Conservation (phyloP, 2,329 filamentous ascomycete species). For the Incumbomyces lentus region DNA sequence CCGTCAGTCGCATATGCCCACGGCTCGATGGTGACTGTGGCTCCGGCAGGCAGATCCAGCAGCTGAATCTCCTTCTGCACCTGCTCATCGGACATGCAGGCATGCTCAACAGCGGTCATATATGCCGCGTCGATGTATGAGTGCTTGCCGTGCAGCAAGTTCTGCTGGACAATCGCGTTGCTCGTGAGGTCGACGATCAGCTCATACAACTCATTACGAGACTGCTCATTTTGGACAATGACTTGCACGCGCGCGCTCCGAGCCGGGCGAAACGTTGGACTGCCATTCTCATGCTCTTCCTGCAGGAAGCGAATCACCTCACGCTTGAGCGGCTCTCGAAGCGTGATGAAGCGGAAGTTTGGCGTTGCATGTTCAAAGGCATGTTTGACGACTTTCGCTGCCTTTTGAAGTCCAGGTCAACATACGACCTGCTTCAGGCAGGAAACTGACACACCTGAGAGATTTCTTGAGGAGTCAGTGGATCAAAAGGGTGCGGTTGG, state of each 20-base stretch:
- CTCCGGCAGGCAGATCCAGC: conserved; percentile 36
- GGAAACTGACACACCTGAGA: no score
- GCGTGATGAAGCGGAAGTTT: conserved; percentile 42
- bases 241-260: conserved; percentile 31
- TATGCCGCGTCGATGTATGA: conserved; percentile 40
- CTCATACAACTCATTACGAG: conserved; percentile 27
- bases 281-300: conserved; percentile 28
- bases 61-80: conserved; percentile 36
- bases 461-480: no score
- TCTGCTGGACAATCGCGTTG: conserved; percentile 19
- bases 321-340: conserved; percentile 42
- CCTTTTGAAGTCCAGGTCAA: no score
- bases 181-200: conserved; percentile 23
- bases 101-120: conserved; percentile 40
- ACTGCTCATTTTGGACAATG: conserved; percentile 19
- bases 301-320: conserved; percentile 38
- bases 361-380: no score
- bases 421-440: no score
- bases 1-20: conserved; percentile 49
- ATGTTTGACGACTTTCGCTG: neutral
- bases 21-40: conserved; percentile 41
- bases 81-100: conserved; percentile 33
- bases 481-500: no score
- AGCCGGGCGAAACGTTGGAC: conserved; percentile 19
- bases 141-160: conserved; percentile 33